Evolutionary conservation across 306 rosid species (phyloP).

Genomic region (Castanospermum australe): DNA sequence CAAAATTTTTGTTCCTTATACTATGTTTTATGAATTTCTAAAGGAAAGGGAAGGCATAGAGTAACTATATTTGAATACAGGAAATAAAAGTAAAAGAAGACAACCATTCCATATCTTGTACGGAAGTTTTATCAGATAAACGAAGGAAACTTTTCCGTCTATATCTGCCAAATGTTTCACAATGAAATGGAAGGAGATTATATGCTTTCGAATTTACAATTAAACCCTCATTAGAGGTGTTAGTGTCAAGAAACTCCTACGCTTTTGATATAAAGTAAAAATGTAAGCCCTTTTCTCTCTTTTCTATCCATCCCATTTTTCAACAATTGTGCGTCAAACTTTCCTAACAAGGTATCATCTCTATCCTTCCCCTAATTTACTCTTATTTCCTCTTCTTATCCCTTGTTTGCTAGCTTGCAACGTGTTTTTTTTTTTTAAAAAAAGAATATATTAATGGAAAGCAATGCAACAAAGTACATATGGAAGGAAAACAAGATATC

Average conservation of each 20-base stretch:
- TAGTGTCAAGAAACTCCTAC: constrained; percentile 11
- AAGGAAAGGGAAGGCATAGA: neutral
- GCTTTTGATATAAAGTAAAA: neutral
- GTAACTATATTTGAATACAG: constrained; percentile 6
- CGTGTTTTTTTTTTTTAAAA: neutral
- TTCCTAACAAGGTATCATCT: constrained; percentile 15
- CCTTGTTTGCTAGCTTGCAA: neutral
- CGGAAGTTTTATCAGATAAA: constrained; percentile 6
- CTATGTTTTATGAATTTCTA: neutral
- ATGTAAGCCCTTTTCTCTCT: neutral
- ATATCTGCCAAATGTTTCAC: constrained; percentile 5
- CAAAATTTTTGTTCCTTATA: neutral
- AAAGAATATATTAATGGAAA: neutral
- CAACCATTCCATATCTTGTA: constrained; percentile 11
- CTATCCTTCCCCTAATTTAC: constrained; percentile 19
- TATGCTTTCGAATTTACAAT: neutral
- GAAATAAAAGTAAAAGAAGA: constrained; percentile 1
- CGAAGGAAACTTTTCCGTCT: constrained; percentile 8
- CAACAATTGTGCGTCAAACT: constrained; percentile 1
- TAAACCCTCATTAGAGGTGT: neutral
- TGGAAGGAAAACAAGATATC: neutral
- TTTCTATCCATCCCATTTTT: constrained; percentile 3
- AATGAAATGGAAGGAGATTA: neutral
- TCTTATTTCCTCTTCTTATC: constrained; percentile 4
- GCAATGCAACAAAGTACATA: neutral